Conservation (phyloP, 345 rosid genomes). For the Rhodamnia rubescens region DNA sequence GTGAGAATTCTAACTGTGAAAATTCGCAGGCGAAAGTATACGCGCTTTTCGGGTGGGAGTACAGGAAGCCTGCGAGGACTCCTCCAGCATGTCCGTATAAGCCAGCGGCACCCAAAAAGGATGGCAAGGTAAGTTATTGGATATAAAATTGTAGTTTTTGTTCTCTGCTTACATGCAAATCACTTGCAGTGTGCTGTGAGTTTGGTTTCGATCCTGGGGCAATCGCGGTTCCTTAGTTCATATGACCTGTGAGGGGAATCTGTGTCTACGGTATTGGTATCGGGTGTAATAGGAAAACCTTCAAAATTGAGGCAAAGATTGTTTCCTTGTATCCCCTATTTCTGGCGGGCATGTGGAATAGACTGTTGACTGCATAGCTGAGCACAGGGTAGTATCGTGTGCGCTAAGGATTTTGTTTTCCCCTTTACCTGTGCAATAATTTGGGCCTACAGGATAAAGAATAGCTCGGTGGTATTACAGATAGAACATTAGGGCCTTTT, state of each 20-base stretch:
- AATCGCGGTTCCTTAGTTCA: not conserved
- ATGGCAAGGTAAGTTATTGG: slow-evolving; percentile 31
- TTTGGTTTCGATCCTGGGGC: not conserved
- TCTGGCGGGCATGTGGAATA: not conserved
- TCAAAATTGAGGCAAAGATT: not conserved
- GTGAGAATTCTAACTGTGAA: not conserved
- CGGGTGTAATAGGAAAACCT: not conserved
- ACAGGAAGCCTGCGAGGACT: slow-evolving; percentile 73
- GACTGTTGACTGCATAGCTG: not conserved
- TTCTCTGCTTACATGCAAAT: not conserved
- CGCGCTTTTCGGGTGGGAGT: slow-evolving; percentile 81
- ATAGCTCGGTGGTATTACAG: not conserved
- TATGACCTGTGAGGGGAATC: not conserved
- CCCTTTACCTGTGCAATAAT: not conserved
- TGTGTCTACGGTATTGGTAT: not conserved
- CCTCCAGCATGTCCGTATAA: slow-evolving; percentile 87
- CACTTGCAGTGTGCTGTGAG: not conserved
- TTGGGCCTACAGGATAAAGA: not conserved
- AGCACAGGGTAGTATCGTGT: not conserved
- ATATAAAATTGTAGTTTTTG: not conserved
- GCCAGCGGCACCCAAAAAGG: slow-evolving; percentile 29
- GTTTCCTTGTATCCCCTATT: not conserved
- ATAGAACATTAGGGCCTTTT: not conserved
- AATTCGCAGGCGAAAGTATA: slow-evolving; percentile 54
- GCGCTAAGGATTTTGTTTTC: not conserved